These are phyloP conservation scores for Royoungia palumana DNA, from an alignment of 768 basidiomycete species.

Conservation along the genomic window DNA sequence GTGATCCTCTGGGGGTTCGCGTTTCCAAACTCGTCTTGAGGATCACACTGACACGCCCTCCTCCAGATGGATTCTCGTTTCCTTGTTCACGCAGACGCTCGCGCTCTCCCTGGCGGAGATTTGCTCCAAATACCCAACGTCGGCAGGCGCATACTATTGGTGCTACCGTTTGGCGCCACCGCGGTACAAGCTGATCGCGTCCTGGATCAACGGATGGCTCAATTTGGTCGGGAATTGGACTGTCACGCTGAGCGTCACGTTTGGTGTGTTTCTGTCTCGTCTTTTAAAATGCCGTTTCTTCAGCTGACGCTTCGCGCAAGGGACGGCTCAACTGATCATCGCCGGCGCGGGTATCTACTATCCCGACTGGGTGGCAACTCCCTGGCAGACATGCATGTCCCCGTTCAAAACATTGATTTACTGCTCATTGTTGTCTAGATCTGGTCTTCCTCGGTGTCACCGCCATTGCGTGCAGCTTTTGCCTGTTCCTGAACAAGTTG, in stretches of 20 bases:
- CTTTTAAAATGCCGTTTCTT: not conserved
- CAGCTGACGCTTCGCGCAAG: constrained; percentile 26
- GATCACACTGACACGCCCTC: not conserved
- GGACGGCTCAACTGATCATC: constrained; percentile 57
- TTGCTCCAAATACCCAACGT: constrained; percentile 58
- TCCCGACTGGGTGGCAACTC: constrained; percentile 53
- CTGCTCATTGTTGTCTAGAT: constrained; percentile 30
- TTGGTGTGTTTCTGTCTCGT: constrained; percentile 34
- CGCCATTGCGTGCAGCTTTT: constrained; percentile 44
- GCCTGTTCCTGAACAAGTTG: constrained; percentile 53
- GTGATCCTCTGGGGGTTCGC: constrained; percentile 58
- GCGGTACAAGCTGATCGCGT: constrained; percentile 46
- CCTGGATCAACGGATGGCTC: constrained; percentile 70
- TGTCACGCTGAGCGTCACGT: constrained; percentile 61
- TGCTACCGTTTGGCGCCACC: constrained; percentile 58
- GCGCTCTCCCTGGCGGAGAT: constrained; percentile 58
- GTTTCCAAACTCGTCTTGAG: not conserved
- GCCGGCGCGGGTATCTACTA: constrained; percentile 57
- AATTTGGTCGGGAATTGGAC: constrained; percentile 70
- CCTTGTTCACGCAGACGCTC: constrained; percentile 44
- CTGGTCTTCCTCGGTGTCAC: constrained; percentile 57
- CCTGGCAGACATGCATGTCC: constrained; percentile 59
- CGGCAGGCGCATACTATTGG: constrained; percentile 66
- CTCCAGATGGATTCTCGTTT: constrained; percentile 50
- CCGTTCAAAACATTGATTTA: not conserved